Conservation (phyloP, 305 asterid species). For the Fraxinus sp. region DNA sequence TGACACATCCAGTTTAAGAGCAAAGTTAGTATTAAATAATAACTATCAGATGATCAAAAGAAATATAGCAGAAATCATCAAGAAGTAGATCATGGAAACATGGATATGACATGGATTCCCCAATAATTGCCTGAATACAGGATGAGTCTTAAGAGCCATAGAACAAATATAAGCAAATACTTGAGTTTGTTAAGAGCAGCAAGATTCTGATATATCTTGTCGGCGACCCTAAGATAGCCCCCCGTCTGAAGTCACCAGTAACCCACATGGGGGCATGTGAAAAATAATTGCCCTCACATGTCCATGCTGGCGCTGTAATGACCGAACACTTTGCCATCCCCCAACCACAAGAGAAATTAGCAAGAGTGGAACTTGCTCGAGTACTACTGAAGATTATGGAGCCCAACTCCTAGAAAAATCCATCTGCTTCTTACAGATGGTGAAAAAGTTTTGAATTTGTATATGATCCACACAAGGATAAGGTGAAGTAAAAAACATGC, state of each 20-base stretch:
- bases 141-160: neutral
- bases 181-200: neutral
- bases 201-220: neutral
- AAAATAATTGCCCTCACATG: conserved; percentile 13
- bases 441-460: neutral
- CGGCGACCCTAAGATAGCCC: neutral
- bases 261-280: neutral
- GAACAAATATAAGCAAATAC: neutral
- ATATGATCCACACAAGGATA: neutral
- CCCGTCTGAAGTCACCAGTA: conserved; percentile 2
- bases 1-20: neutral
- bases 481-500: neutral
- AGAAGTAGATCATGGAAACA: neutral
- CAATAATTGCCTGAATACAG: neutral
- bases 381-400: neutral
- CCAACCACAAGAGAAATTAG: neutral
- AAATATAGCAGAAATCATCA: neutral
- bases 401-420: neutral
- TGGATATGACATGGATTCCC: neutral
- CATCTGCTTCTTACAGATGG: neutral
- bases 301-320: conserved; percentile 7
- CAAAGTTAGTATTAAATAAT: neutral
- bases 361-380: neutral
- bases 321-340: conserved; percentile 6
- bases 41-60: neutral